Conservation (phyloP, 2,329 filamentous ascomycete genomes). For the Talaromyces sp. region DNA sequence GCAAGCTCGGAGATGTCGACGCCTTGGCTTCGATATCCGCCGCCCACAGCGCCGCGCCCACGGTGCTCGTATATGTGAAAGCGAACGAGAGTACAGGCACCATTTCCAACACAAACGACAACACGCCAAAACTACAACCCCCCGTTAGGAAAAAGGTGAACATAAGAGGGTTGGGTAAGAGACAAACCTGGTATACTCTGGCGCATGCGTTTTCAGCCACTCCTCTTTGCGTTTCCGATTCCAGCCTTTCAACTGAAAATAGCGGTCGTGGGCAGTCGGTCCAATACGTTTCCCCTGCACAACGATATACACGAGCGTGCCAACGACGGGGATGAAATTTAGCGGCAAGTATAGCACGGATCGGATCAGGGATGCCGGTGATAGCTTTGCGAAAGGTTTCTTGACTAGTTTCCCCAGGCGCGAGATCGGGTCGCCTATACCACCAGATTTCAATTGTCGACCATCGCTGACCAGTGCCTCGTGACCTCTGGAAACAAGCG, state of each 20-base stretch:
- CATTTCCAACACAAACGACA: constrained; percentile 78
- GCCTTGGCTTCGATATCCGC: constrained; percentile 66
- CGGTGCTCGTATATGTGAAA: constrained; percentile 86
- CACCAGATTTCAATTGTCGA: constrained; percentile 61
- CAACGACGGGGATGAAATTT: constrained; percentile 88
- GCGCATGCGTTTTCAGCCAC: constrained; percentile 66
- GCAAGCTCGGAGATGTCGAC: constrained; percentile 24
- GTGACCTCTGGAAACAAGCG: constrained; percentile 52
- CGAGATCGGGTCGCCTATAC: constrained; percentile 45
- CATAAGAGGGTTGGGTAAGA: too few relatives aligned
- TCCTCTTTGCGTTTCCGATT: constrained; percentile 58
- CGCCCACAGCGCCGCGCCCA: constrained; percentile 92
- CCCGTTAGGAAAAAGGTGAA: too few relatives aligned
- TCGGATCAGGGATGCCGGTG: constrained; percentile 60
- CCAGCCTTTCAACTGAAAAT: constrained; percentile 91
- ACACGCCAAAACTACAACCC: constrained; percentile 58
- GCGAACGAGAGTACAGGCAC: constrained; percentile 76
- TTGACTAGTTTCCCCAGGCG: constrained; percentile 55
- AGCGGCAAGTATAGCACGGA: constrained; percentile 84
- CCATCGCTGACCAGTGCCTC: constrained; percentile 67
- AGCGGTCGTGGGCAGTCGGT: constrained; percentile 58
- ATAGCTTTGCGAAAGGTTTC: constrained; percentile 49
- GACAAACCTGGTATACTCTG: constrained; percentile 75
- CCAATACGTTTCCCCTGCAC: constrained; percentile 62
- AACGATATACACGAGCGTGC: constrained; percentile 74